Evolutionary conservation across 805 yeast species (phyloP).

Genomic region (Blastobotrys terrestris): DNA sequence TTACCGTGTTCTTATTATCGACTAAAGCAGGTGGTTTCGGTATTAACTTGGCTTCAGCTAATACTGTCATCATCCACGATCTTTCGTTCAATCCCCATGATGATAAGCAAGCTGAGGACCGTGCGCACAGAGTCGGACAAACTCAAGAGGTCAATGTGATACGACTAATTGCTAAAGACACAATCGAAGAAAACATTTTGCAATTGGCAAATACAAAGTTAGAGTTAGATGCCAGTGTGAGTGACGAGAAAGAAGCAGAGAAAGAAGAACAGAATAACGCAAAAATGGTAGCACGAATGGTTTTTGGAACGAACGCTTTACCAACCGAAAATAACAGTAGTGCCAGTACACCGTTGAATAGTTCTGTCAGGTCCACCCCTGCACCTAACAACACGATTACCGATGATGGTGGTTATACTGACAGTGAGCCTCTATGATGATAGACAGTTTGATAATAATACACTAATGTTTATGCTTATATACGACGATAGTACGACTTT

Average conservation of each 20-base stretch:
- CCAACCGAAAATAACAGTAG: not conserved
- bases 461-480: not conserved
- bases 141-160: conserved; percentile 73
- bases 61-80: conserved; percentile 84
- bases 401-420: not conserved
- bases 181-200: conserved; percentile 86
- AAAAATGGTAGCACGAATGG: conserved; percentile 31
- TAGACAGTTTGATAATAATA: not conserved
- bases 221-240: conserved; percentile 60
- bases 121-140: conserved; percentile 98
- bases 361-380: not conserved
- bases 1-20: conserved; percentile 81
- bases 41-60: conserved; percentile 92
- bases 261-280: conserved; percentile 33
- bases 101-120: conserved; percentile 96
- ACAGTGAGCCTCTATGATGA: not conserved
- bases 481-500: not conserved
- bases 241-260: conserved; percentile 31
- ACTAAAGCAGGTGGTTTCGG: conserved; percentile 99
- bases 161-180: conserved; percentile 61
- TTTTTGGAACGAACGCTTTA: conserved; percentile 18
- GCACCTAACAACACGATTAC: not conserved
- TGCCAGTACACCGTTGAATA: not conserved
- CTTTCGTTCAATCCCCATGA: conserved; percentile 97
- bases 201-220: conserved; percentile 84